Conservation (phyloP, 306 rosid genomes). For the Gillenia trifoliata region DNA sequence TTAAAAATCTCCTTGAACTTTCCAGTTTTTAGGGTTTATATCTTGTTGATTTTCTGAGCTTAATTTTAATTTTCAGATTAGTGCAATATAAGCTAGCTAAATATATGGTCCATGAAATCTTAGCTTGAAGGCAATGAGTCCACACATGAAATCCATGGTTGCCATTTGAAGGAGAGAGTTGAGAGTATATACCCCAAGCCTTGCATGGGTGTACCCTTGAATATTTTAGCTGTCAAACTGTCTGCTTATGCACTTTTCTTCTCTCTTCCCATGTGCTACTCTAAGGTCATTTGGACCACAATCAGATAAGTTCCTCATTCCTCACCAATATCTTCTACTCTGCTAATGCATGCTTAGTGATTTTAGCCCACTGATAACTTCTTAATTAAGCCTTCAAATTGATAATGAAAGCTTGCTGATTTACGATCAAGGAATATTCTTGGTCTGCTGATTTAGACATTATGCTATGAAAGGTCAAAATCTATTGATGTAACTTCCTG, state of each 20-base stretch:
- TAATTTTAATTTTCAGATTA: background rate
- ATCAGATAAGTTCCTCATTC: constrained; percentile 1
- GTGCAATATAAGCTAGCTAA: constrained; percentile 21
- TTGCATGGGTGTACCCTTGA: background rate
- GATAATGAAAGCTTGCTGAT: background rate
- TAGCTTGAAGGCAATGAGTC: constrained; percentile 35
- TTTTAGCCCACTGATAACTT: background rate
- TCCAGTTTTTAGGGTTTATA: background rate
- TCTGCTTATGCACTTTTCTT: constrained; percentile 28
- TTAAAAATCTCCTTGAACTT: background rate
- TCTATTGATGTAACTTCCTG: no score
- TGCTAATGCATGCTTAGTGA: background rate
- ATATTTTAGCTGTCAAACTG: constrained; percentile 57
- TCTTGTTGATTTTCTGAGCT: background rate
- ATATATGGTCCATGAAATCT: constrained; percentile 27
- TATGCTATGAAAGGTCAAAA: background rate
- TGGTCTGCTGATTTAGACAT: background rate
- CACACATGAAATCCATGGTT: constrained; percentile 46
- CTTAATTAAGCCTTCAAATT: background rate
- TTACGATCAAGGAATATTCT: background rate
- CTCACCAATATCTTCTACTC: background rate
- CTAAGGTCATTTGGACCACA: constrained; percentile 57
- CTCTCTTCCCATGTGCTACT: constrained; percentile 40
- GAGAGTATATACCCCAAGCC: background rate
- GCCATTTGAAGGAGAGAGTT: constrained; percentile 25